Base-by-base conservation (phyloP, 495 filamentous ascomycete genomes). In the Entonaema liquescens region DNA sequence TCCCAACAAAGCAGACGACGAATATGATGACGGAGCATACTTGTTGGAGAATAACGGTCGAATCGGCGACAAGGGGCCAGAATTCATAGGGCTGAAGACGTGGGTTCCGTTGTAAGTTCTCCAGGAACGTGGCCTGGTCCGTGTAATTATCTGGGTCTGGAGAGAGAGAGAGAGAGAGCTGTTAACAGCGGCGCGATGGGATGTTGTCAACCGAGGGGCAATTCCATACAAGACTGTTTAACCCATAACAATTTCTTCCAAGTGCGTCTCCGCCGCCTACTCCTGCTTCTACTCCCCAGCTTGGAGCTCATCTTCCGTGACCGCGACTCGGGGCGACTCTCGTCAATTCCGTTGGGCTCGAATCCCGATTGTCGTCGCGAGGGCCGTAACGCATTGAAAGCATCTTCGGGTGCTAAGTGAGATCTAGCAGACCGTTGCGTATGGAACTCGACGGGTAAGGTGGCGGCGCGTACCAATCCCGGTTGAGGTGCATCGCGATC, bases 201-300 rank as follows among this genome's bases (percentile, higher is more conserved):
- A 1, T 53, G 31, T 21, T 3, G 23, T 21, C 12, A 52, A 62
- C 23, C 17, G 40, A 35, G 49, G 8, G 17, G 29, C 33, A 38
- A 35, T 42, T 31, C 73, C 85, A 62, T 86, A 96, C 93, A 99
- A 49, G 91, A 93, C 74, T 99, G 95, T 77, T 97, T 97, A 66
- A 99, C 93, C 95, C 95, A 99, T 17, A 99, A 85, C 65, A 99
- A 82, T 81, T 98, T 99, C 82, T 96, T 95, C 91, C 95, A 98
- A 21, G 84, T 85, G 33, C 84, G 85, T 65, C 89, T 91, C 66
- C 89, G 84, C 76, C 87, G 84, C 68, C 90, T 83, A 70, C 91
- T 89, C 42, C 89, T 79, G 65, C 83, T 84, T 44, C 79, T 72
- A 62, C 82, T 83, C 12, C 71, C 67, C n/a, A 75, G 67, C 59